A percentile compares a stretch with the other conserved stretches of the same genome.
phyloP scores from a whole-genome alignment of 2,329 filamentous ascomycete species.

The Ophiosphaerella narmari region DNA sequence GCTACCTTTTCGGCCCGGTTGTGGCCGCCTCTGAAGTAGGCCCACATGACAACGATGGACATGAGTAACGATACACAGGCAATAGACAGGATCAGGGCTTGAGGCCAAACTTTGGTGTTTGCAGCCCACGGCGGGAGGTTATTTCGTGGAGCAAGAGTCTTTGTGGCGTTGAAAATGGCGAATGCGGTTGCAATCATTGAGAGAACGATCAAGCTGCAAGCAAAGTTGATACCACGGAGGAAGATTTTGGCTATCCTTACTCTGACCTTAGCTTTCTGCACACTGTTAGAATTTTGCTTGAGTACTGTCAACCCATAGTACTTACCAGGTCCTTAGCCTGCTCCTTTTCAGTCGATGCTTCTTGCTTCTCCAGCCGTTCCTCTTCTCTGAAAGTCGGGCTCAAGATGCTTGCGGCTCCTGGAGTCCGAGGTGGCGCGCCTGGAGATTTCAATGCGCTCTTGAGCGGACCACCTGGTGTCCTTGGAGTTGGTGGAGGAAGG shows the following conservation, averaged over 20 bases:
- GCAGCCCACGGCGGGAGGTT: conserved; percentile 82
- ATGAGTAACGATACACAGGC: conserved; percentile 79
- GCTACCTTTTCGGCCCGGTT: conserved; percentile 86
- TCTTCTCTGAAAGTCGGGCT: conserved; percentile 94
- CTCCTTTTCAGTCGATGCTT: conserved; percentile 79
- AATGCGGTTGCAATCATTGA: conserved; percentile 88
- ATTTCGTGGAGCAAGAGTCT: conserved; percentile 73
- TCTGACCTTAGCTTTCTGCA: conserved; percentile 86
- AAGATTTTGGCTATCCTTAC: conserved; percentile 94
- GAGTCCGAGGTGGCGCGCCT: conserved; percentile 71
- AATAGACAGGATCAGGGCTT: conserved; percentile 79
- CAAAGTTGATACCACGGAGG: conserved; percentile 94
- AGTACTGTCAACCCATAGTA: conserved; percentile 20
- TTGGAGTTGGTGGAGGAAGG: conserved; percentile 65
- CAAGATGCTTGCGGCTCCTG: conserved; percentile 65
- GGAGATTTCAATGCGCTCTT: conserved; percentile 91
- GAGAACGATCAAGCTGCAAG: conserved; percentile 92
- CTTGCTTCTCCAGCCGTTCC: conserved; percentile 81
- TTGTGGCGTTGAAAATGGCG: conserved; percentile 89
- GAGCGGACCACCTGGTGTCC: conserved; percentile 65
- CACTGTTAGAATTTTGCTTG: conserved; percentile 41
- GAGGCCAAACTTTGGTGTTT: conserved; percentile 83
- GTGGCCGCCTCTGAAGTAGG: conserved; percentile 89
- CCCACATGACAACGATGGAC: conserved; percentile 78
- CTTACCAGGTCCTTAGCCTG: conserved; percentile 87